Conservation (phyloP, 2,329 filamentous ascomycete genomes). For the Colletotrichum limetticola region DNA sequence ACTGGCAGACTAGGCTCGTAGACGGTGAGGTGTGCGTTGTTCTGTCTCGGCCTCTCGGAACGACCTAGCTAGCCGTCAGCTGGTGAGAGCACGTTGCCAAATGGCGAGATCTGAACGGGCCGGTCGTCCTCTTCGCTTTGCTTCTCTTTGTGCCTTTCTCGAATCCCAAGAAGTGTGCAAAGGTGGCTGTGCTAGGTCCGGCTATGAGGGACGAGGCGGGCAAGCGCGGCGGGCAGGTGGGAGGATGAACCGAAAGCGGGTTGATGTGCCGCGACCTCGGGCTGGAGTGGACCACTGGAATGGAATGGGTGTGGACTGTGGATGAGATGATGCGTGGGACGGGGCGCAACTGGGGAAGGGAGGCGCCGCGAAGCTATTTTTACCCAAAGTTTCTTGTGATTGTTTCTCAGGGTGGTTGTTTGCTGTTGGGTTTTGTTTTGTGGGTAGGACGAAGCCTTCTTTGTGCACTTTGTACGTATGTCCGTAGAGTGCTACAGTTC, state of each 20-base stretch:
- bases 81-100: slow-evolving; percentile 26
- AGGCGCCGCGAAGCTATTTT: slow-evolving; percentile 31
- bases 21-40: slow-evolving; percentile 1
- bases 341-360: slow-evolving; percentile 24
- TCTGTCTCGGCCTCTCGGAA: slow-evolving; percentile 12
- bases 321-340: slow-evolving; percentile 20
- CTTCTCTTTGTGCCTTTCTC: neutral
- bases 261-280: neutral
- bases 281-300: neutral
- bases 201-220: neutral
- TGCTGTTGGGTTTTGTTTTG: neutral
- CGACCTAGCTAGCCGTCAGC: slow-evolving; percentile 7
- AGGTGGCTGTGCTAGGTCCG: slow-evolving; percentile 21
- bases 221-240: slow-evolving; percentile 15
- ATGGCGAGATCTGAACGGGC: slow-evolving; percentile 28
- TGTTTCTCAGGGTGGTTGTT: neutral
- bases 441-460: neutral
- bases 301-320: neutral
- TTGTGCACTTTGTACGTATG: neutral
- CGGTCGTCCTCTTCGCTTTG: neutral
- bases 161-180: neutral
- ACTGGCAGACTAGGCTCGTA: neutral
- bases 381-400: neutral
- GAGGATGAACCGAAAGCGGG: slow-evolving; percentile 27
- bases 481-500: neutral